Evolutionary conservation across 2,329 filamentous ascomycete genomes (phyloP), one percentile per base, ranked within the genome.

Genomic region (Ophiostoma quercus): DNA sequence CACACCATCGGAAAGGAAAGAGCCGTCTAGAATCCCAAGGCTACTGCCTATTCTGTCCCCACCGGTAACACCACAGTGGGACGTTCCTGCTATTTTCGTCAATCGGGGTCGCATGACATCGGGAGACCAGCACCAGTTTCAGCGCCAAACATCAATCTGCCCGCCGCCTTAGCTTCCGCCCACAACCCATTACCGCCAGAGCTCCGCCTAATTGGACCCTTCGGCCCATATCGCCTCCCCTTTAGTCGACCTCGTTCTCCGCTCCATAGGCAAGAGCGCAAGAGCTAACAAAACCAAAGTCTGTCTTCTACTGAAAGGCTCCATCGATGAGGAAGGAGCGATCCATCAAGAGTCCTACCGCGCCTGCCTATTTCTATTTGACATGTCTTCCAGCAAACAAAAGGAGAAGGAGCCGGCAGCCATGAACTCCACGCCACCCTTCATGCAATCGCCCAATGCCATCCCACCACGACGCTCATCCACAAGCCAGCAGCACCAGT

Each of bases 391-490:
- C 16, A 68, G 63, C 67, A 70, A 69, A 7, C 69, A 66, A 70
- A 73, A 66, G 69, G 71, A 71, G 69, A 74, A 70, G 63, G 72
- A 73, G 69, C 72, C 70, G 25, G 69, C 74, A 71, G 72, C 73
- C 72, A 72, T 74, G 69, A 47, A 47, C 3, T 69, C 65, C 32
- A n/a, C 69, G 32, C 74, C 76, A 54, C 73, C 76, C 72, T 77
- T 78, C 71, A 78, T 82, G 68, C 80, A 81, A 70, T 85, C 84
- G n/a, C 88, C 89, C 69, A 88, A 87, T 77, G 83, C 84, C 51
- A 92, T 93, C 69, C 90, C 91, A 25, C 88, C 89, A 2, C 86
- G 91, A 73, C 92, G 88, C 65, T 92, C 90, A 70, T 91, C 89
- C 0, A 87, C 85, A 70, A 83, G 84, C 73, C 82, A 84, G 72